Conservation (phyloP, 108 stramenopile genomes). For the Epipyxis sp. region DNA sequence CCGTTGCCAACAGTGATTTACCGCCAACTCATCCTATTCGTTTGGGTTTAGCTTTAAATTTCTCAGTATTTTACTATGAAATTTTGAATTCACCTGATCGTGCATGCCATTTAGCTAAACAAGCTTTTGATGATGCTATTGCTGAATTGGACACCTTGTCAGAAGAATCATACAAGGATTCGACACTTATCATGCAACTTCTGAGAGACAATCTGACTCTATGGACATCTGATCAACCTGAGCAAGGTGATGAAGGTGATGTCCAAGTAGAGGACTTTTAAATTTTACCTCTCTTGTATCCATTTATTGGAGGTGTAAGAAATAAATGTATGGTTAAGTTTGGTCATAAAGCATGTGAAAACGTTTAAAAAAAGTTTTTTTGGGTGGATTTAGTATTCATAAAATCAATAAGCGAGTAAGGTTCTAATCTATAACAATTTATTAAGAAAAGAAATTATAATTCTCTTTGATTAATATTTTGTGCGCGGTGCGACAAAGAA, state of each 20-base stretch:
- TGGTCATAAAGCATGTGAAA: too few species aligned
- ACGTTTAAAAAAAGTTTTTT: too few species aligned
- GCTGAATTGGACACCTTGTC: conserved; percentile 98
- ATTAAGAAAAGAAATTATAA: too few species aligned
- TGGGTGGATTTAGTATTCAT: too few species aligned
- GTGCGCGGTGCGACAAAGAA: too few species aligned
- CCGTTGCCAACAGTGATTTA: conserved; percentile 87
- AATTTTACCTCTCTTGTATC: too few species aligned
- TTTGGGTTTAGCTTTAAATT: conserved; percentile 99
- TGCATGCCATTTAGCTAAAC: conserved; percentile 94
- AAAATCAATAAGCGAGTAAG: too few species aligned
- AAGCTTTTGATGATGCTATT: conserved; percentile 99
- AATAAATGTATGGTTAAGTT: too few species aligned
- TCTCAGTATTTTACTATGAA: conserved; percentile 99
- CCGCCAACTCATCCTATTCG: conserved; percentile 99
- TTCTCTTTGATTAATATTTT: too few species aligned
- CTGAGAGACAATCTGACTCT: conserved; percentile 99
- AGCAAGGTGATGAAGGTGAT: conserved; percentile 69
- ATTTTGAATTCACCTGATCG: conserved; percentile 94
- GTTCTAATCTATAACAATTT: too few species aligned
- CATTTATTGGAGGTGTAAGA: too few species aligned
- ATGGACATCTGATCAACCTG: conserved; percentile 93
- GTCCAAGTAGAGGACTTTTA: conserved; percentile 59
- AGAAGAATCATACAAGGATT: conserved; percentile 99
- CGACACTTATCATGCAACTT: conserved; percentile 99